Evolutionary conservation across 106 monocot genomes (phyloP).

Genomic region (Vanilla planifolia): DNA sequence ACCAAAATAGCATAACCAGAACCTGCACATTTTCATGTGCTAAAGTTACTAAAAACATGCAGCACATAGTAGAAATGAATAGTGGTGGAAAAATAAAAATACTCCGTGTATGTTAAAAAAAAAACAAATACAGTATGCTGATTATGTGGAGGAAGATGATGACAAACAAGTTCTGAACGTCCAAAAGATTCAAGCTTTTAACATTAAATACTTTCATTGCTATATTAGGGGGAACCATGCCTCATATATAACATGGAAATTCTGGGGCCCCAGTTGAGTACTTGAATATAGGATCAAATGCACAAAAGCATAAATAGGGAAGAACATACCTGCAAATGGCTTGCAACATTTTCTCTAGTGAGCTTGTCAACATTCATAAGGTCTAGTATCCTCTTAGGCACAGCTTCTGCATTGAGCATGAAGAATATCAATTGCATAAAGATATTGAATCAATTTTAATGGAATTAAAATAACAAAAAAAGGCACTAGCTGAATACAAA

Average conservation of each 20-base stretch:
- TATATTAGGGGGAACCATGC: no score
- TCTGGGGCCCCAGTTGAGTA: neutral
- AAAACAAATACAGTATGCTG: no score
- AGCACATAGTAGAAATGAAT: no score
- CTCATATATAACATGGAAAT: neutral
- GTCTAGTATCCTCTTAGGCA: conserved; percentile 85
- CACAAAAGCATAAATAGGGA: neutral
- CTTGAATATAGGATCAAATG: neutral
- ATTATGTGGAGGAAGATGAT: neutral
- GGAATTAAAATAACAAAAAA: neutral
- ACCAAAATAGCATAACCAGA: no score
- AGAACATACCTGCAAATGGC: conserved; percentile 63
- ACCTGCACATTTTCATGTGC: no score
- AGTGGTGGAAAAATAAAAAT: no score
- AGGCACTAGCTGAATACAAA: neutral
- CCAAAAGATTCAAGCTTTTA: no score
- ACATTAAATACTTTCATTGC: no score
- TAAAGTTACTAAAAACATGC: no score
- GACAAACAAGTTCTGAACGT: neutral
- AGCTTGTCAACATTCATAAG: conserved; percentile 76
- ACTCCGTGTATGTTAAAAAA: no score
- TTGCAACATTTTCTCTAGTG: conserved; percentile 82
- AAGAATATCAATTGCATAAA: neutral
- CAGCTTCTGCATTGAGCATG: conserved; percentile 49
- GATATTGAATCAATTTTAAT: neutral